Percentiles rank a stretch among this genome's conserved stretches.
Evolutionary conservation across 768 basidiomycete genomes (phyloP).

Genomic region (Trametes cubensis): DNA sequence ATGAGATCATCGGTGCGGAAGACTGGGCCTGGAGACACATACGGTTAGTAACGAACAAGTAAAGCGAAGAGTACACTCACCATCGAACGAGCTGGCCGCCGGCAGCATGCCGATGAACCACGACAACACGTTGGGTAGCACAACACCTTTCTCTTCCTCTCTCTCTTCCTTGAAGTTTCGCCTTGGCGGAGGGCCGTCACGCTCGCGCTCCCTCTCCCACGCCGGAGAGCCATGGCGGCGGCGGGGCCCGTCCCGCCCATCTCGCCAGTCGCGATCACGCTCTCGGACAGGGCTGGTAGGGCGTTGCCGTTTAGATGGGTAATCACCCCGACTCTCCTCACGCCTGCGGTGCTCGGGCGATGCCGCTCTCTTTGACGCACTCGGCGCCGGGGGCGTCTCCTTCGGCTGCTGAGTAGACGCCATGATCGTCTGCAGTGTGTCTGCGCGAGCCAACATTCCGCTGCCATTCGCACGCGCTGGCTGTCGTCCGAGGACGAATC

Average conservation of each 20-base stretch:
- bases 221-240: constrained; percentile 47
- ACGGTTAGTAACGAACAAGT: constrained; percentile 1
- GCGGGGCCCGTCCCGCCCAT: constrained; percentile 32
- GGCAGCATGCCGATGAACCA: constrained; percentile 88
- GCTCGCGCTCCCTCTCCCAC: constrained; percentile 51
- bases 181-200: constrained; percentile 40
- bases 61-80: constrained; percentile 46
- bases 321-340: constrained; percentile 45
- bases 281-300: constrained; percentile 46
- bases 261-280: constrained; percentile 52
- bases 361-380: constrained; percentile 35
- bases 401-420: constrained; percentile 18
- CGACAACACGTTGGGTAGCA: constrained; percentile 55
- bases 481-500: constrained; percentile 56
- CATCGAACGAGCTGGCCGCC: constrained; percentile 74
- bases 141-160: constrained; percentile 51
- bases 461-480: constrained; percentile 24
- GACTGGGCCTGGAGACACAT: constrained; percentile 64
- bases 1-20: constrained; percentile 91
- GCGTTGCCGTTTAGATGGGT: constrained; percentile 49
- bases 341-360: constrained; percentile 45
- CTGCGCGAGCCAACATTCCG: constrained; percentile 37
- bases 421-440: constrained; percentile 38
- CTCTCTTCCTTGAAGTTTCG: constrained; percentile 40
- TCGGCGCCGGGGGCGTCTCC: constrained; percentile 25